Evolutionary conservation across 23 red algal species (phyloP).

Genomic region (Cyanidiococcus yangmingshanensis): DNA sequence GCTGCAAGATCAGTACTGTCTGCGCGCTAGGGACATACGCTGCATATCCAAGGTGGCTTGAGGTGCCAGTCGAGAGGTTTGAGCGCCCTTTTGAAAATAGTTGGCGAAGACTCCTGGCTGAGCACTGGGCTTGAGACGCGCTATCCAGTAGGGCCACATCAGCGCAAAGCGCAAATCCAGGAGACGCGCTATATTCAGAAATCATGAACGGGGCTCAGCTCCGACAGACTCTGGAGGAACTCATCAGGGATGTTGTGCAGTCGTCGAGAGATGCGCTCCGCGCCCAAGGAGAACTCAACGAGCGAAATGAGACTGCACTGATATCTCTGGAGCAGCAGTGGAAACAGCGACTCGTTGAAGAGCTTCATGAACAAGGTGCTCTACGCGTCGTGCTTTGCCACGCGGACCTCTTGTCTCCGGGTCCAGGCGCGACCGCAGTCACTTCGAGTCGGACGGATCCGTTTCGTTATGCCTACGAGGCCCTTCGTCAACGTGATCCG

Average conservation of each 20-base stretch:
- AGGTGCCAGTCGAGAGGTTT: no score
- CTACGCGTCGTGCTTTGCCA: neutral
- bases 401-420: neutral
- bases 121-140: no score
- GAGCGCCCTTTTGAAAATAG: no score
- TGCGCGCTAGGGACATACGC: no score
- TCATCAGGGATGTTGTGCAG: neutral
- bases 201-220: constrained; percentile 7
- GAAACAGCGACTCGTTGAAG: constrained; percentile 3
- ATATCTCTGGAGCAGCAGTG: neutral
- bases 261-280: neutral
- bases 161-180: no score
- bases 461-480: neutral
- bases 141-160: no score
- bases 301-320: neutral
- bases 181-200: no score
- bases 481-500: neutral
- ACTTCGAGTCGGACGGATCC: neutral
- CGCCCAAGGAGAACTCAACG: neutral
- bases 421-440: neutral
- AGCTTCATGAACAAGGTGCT: constrained; percentile 8
- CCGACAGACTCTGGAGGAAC: neutral
- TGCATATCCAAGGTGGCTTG: no score
- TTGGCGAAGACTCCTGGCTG: no score
- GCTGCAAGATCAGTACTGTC: no score